Base-by-base conservation (phyloP, 2,329 filamentous ascomycete species). In the Neurospora sp. region DNA sequence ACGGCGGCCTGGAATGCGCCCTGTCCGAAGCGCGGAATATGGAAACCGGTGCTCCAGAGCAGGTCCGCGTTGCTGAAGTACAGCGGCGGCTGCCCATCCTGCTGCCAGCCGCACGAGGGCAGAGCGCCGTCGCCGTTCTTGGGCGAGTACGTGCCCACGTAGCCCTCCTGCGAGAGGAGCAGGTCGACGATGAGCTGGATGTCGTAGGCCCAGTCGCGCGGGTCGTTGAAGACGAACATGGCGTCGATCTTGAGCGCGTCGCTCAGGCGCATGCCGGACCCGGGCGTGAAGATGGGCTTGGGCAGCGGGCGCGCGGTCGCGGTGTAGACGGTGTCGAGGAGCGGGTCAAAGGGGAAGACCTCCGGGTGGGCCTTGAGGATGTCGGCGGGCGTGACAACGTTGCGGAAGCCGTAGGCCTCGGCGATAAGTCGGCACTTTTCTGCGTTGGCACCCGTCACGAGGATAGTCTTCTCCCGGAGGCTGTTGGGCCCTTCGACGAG, bases 171-270 rank as follows among this genome's bases (percentile, higher is more conserved):
- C 0, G 94, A 97, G 52, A 97, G 84, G 7, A 98, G 83, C 11
- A 97, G 82, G 79, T 99, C 96, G 69, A 91, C 77, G 70, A 98
- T 91, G 75, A 98, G 83, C 78, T 97, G 92, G 2, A 89, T 89
- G 79, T 98, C 95, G 10, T 97, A 85, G 0, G 92, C 93, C 96
- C 96, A 99, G 82, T 99, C 96, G 70, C 96, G 88, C 3, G 96
- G 94, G 80, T 98, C 96, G 79, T 97, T 97, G 85, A 95, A 97
- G 7, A 97, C 91, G 76, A 98, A 91, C 38, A 98, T 88, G 38
- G 94, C 93, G 77, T 97, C 93, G 74, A 99, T 91, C 75, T 93
- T 93, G 67, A 95, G 84, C 10, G 84, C 80, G 10, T 82, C 77
- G 0, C 69, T 78, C 77, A 73, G 68, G n/a, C 40, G 13, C 52